Conservation (phyloP, 306 rosid species). For the Dalbergia cochinchinensis region DNA sequence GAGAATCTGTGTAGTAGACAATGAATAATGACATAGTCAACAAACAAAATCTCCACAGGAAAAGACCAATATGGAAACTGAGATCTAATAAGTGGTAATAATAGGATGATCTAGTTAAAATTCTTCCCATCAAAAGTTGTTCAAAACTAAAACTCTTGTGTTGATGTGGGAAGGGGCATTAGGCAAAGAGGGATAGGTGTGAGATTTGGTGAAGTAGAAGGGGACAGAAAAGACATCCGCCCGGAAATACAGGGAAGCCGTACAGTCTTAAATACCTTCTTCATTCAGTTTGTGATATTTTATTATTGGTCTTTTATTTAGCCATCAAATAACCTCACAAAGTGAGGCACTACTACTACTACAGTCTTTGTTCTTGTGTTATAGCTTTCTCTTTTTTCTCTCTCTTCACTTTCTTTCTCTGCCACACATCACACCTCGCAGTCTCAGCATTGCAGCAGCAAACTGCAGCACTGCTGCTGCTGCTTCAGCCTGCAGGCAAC, state of each 20-base stretch:
- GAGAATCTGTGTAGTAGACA: constrained; percentile 28
- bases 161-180: neutral
- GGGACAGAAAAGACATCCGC: constrained; percentile 98
- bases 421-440: constrained; percentile 93
- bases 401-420: constrained; percentile 41
- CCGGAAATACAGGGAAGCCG: constrained; percentile 94
- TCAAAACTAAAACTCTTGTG: neutral
- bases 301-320: constrained; percentile 39
- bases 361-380: constrained; percentile 43
- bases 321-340: constrained; percentile 52
- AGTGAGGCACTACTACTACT: constrained; percentile 48
- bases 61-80: neutral
- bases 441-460: constrained; percentile 73
- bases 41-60: constrained; percentile 35
- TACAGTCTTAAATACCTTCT: constrained; percentile 57
- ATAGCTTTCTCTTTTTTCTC: neutral
- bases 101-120: constrained; percentile 11
- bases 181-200: constrained; percentile 61
- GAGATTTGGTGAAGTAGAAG: constrained; percentile 86
- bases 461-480: constrained; percentile 66
- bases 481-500: constrained; percentile 55
- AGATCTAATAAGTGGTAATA: neutral
- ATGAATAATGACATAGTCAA: constrained; percentile 19
- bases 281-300: constrained; percentile 55
- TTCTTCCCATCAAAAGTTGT: neutral